Evolutionary conservation across 2,329 filamentous ascomycete genomes (phyloP).

Genomic region (Cryphonectria parasitica): DNA sequence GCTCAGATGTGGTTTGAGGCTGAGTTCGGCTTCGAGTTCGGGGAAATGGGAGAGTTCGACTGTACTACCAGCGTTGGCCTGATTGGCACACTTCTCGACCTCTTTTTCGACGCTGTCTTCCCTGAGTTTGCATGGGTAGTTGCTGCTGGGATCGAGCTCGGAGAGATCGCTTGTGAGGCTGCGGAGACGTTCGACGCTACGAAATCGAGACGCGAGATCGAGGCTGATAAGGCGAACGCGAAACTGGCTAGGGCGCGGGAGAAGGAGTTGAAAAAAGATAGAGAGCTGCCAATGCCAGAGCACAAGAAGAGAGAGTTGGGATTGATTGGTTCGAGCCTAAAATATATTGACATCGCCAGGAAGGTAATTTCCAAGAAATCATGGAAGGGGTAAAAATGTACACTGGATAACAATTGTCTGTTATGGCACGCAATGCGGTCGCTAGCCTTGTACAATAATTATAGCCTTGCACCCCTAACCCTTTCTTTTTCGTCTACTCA

Average conservation of each 20-base stretch:
- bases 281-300: not conserved
- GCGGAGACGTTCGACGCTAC: not conserved
- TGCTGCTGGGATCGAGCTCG: not conserved
- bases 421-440: not conserved
- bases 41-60: too few relatives aligned
- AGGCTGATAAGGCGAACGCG: not conserved
- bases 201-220: not conserved
- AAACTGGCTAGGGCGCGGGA: not conserved
- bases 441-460: not conserved
- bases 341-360: too few relatives aligned
- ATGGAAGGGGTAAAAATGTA: not conserved
- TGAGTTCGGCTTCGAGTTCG: too few relatives aligned
- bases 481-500: not conserved
- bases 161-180: not conserved
- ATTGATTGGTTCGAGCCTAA: not conserved
- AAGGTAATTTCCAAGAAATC: too few relatives aligned
- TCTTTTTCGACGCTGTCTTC: too few relatives aligned
- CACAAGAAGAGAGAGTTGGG: conserved; percentile 1
- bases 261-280: not conserved
- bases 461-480: not conserved
- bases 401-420: conserved; percentile 12
- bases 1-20: too few relatives aligned
- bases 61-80: too few relatives aligned
- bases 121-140: too few relatives aligned
- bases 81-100: too few relatives aligned